phyloP scores from a whole-genome alignment of 1,139 yeast species.

The Saccharomyces hybrid region DNA sequence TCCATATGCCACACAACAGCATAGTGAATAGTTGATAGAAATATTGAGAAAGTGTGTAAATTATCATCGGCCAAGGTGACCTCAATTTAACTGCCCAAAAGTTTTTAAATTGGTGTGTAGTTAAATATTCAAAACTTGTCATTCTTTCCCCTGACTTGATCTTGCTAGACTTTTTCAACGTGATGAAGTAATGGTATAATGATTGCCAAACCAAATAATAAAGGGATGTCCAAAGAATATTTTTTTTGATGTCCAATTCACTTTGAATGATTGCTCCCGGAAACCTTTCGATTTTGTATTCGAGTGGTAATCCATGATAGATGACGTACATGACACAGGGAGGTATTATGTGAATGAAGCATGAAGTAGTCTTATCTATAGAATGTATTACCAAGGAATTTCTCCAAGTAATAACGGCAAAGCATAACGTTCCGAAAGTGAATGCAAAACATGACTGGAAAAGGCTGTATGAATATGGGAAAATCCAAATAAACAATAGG shows the following conservation, averaged over 20 bases:
- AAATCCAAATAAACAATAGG: conserved; percentile 69
- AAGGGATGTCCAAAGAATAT: conserved; percentile 72
- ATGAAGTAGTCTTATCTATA: conserved; percentile 83
- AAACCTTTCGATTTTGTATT: conserved; percentile 50
- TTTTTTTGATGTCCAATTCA: conserved; percentile 61
- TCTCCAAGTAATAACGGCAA: conserved; percentile 95
- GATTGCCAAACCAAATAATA: conserved; percentile 91
- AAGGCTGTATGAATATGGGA: conserved; percentile 63
- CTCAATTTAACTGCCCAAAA: conserved; percentile 82
- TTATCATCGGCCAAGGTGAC: conserved; percentile 73
- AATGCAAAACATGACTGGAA: conserved; percentile 84
- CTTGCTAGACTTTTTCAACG: conserved; percentile 68
- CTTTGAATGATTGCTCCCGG: conserved; percentile 64
- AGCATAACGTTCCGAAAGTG: conserved; percentile 80
- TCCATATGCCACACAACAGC: conserved; percentile 86
- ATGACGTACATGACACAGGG: conserved; percentile 84
- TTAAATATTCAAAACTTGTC: conserved; percentile 80
- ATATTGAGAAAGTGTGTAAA: conserved; percentile 82
- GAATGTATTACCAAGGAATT: conserved; percentile 89
- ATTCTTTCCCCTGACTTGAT: conserved; percentile 72
- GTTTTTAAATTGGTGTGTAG: conserved; percentile 57
- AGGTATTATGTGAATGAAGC: conserved; percentile 87
- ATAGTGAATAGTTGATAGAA: conserved; percentile 79
- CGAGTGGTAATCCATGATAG: conserved; percentile 68
- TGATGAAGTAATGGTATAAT: conserved; percentile 83